These are phyloP conservation scores for Chalciporus sphaerocephalus DNA, from an alignment of 768 basidiomycete genomes.

Conservation along the genomic window DNA sequence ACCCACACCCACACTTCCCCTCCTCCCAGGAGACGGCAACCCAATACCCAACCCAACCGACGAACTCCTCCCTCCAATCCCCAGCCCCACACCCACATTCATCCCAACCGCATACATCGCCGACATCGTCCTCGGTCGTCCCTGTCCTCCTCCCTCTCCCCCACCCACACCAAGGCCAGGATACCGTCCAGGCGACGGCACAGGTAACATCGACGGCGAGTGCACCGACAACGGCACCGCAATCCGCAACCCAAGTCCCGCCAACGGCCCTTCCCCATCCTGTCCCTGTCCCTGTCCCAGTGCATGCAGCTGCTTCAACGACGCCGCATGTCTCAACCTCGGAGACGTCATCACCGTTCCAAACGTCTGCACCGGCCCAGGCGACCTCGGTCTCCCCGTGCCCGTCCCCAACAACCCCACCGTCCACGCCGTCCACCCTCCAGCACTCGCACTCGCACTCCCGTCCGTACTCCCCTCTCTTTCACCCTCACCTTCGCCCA, in stretches of 20 bases:
- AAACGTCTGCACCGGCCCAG: slow-evolving; percentile 55
- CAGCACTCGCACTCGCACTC: too few relatives aligned
- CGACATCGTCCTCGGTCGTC: slow-evolving; percentile 48
- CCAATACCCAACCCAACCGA: slow-evolving; percentile 27
- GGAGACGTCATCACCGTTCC: slow-evolving; percentile 69
- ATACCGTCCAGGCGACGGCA: background rate
- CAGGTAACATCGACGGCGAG: slow-evolving; percentile 4
- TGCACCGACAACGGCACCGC: slow-evolving; percentile 45
- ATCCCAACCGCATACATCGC: slow-evolving; percentile 63
- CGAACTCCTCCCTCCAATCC: slow-evolving; percentile 40
- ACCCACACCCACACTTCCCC: background rate
- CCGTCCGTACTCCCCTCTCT: too few relatives aligned
- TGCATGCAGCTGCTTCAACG: slow-evolving; percentile 28
- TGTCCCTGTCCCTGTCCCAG: slow-evolving; percentile 1
- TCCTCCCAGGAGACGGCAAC: slow-evolving; percentile 11
- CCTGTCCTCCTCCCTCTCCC: background rate
- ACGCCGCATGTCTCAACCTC: slow-evolving; percentile 47
- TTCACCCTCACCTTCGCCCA: background rate
- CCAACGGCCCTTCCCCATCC: slow-evolving; percentile 33
- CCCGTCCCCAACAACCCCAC: slow-evolving; percentile 46
- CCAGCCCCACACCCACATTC: slow-evolving; percentile 23
- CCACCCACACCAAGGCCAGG: background rate
- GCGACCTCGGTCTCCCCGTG: slow-evolving; percentile 34
- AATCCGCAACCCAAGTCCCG: slow-evolving; percentile 47
- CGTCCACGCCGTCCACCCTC: slow-evolving; percentile 48